These are phyloP conservation scores for Pichia gijzeniarum DNA, from an alignment of 805 yeast species.

Conservation along the genomic window DNA sequence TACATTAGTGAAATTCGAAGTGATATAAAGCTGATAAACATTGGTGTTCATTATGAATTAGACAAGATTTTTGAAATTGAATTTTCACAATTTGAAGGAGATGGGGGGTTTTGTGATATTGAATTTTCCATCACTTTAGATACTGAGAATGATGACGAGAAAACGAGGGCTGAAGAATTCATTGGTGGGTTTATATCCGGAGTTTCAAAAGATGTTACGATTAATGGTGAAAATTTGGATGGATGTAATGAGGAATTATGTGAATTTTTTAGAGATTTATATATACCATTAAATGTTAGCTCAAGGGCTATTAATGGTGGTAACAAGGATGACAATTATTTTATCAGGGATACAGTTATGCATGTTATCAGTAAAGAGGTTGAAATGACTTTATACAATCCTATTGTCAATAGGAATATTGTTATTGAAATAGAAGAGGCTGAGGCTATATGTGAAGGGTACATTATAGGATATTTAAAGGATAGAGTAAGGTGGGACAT, in stretches of 20 bases:
- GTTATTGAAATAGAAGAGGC: conserved; percentile 38
- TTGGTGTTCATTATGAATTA: not conserved
- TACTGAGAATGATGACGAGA: conserved; percentile 19
- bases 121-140: not conserved
- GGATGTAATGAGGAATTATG: not conserved
- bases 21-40: conserved; percentile 1
- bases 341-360: conserved; percentile 44
- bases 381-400: conserved; percentile 49
- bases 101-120: conserved; percentile 1
- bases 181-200: conserved; percentile 37
- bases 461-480: conserved; percentile 39
- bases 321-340: conserved; percentile 17
- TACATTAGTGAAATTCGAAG: not conserved
- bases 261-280: not conserved
- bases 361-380: conserved; percentile 50
- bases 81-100: conserved; percentile 26
- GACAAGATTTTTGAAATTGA: conserved; percentile 4
- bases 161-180: conserved; percentile 21
- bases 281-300: conserved; percentile 7
- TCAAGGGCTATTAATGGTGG: not conserved
- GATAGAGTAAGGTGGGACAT: conserved; percentile 36
- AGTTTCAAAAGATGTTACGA: conserved; percentile 17
- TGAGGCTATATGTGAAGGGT: conserved; percentile 42
- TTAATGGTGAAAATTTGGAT: conserved; percentile 20
- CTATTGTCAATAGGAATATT: conserved; percentile 41